Base-by-base conservation (phyloP, 805 yeast species). In the Cyberlindnera veronae region DNA sequence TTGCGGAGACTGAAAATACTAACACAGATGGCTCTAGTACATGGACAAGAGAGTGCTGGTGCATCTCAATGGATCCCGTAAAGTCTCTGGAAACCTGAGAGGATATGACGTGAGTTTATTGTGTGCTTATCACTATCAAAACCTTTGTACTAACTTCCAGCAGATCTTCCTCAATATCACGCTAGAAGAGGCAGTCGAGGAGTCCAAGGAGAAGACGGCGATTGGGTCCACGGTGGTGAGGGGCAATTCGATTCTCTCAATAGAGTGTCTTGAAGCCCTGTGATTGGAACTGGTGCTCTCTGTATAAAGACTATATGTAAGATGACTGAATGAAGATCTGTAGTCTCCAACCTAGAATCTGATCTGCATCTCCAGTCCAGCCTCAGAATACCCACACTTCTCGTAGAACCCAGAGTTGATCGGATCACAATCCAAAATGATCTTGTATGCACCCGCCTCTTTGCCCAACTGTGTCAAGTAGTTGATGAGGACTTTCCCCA, bases 361-460 rank as follows among this genome's bases (percentile, higher is more conserved):
- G 42, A 57, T 66, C 32, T 74, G 74, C 95, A 84, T 84, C 54
- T 81, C 87, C 28, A 75, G 61, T 12, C 93, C 93, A 18, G 76
- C 83, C 41, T 72, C 66, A 13, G 60, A 59, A 59, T 77, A 80
- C 3, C 90, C 95, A 68, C 98, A 91, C 62, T 88, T 90, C 52
- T 86, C 85, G 61, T 91, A 91, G 61, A 91, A 91, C 4, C 77
- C 81, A 27, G 79, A 83, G 57, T 91, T 91, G 44, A 78, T 75
- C n/a, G 76, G 78, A 40, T 84, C 82, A 63, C 98, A 91, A 66
- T 91, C 97, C 53, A 91, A 68, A 30, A 91, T 87, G 14, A 86
- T 81, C 66, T 91, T 91, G 66, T 91, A 91, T 55, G 95, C 88
- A 5, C 91, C 93, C 12, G 54, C 57, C 3, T 63, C 54, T 38